Percentiles rank a stretch among this genome's conserved stretches.
Conservation (phyloP, 2,329 filamentous ascomycete genomes). For the Aureobasidium sp. region DNA sequence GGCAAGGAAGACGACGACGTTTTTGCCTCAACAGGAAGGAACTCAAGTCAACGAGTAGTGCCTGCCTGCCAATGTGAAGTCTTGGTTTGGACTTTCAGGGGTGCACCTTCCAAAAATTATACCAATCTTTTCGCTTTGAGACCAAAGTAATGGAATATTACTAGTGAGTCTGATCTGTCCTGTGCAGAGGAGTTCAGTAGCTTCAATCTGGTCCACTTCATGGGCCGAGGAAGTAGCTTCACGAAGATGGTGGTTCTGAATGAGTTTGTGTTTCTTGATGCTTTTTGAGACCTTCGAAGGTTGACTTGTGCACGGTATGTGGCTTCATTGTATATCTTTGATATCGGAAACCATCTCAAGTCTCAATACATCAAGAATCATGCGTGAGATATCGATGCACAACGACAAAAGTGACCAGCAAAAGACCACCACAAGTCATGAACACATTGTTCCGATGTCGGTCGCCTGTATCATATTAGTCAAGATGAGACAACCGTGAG, state of each 20-base stretch:
- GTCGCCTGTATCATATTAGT: constrained; percentile 18
- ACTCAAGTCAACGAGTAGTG: neutral
- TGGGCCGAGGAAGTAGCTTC: no score
- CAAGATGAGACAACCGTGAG: neutral
- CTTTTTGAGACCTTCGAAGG: neutral
- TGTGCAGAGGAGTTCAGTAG: neutral
- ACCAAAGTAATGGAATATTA: neutral
- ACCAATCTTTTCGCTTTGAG: neutral
- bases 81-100: neutral
- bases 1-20: neutral
- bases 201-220: no score
- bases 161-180: neutral
- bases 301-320: neutral
- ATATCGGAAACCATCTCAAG: neutral
- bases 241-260: neutral
- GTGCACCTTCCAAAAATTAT: neutral
- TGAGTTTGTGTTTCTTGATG: neutral
- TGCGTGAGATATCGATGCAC: constrained; percentile 17
- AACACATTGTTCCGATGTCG: constrained; percentile 25
- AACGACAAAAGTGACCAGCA: constrained; percentile 22
- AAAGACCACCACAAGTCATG: constrained; percentile 23
- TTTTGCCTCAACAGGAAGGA: neutral
- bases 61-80: neutral
- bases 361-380: neutral
- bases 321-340: neutral